Base-by-base conservation (phyloP, 2,329 filamentous ascomycete genomes). In the Fusarium phyllophilum region DNA sequence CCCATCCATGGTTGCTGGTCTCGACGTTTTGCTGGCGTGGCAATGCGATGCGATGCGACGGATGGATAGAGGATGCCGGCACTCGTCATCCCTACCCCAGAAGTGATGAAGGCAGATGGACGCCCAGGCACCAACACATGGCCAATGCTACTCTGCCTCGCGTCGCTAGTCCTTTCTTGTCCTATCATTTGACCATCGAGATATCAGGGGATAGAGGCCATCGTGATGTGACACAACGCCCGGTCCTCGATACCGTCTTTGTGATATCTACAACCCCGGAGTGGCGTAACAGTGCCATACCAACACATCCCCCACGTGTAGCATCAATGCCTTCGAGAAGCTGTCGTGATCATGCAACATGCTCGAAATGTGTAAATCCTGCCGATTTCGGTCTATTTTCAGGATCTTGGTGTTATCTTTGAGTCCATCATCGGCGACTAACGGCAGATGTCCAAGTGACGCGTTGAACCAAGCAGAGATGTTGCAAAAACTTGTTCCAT, bases 181-280 rank as follows among this genome's bases (percentile, higher is more conserved):
- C 61, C 62, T 70, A 73, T 73, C 71, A 74, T 72, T 73, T 73
- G 71, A 74, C 67, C 71, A 58, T 61, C 66, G 46, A 60, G 44
- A 61, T 70, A 45, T 51, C 55, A 66, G 63, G 48, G 66, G 60
- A 65, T 46, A 36, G 39, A 39, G 39, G 11, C 52, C 46, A 68
- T 68, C 38, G 41, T 65, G 44, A 70, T 70, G 26, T 62, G 48
- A 42, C 65, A 68, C 66, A 22, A 46, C 66, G 38, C 57, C 33
- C 66, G 66, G 66, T 51, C 42, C 31, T 14, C 18, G 24, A 42
- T 45, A 26, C 67, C 52, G 46, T 55, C 39, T 42, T 26, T 60
- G 17, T 39, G 66, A 49, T 70, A 66, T 60, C 66, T 60, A 54
- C 52, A 55, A 70, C 60, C 67, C 66, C 67, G 52, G 66, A 70